Conservation (phyloP, 139 green algal genomes). For the Astrephomene gubernaculifera region DNA sequence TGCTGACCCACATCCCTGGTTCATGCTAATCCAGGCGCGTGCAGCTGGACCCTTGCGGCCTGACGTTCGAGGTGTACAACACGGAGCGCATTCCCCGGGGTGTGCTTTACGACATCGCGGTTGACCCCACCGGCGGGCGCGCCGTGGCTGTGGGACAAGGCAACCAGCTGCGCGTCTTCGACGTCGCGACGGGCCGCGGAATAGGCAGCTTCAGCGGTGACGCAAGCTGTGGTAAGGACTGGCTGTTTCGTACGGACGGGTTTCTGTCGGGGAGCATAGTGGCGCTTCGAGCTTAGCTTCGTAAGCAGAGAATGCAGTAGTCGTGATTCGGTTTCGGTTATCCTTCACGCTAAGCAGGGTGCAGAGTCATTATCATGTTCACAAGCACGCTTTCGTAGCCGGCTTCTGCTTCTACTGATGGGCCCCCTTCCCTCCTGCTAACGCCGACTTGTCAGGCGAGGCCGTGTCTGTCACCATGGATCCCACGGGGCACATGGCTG, state of each 20-base stretch:
- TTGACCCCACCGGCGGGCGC: conserved; percentile 50
- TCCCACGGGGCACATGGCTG: conserved; percentile 44
- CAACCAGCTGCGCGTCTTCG: conserved; percentile 58
- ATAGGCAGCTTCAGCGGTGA: conserved; percentile 17
- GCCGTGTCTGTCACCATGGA: conserved; percentile 59
- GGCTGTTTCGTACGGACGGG: no score
- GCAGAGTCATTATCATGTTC: no score
- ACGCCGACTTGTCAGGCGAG: conserved; percentile 44
- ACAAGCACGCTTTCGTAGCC: no score
- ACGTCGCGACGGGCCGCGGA: conserved; percentile 49
- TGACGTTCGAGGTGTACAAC: conserved; percentile 38
- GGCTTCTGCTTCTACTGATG: not conserved
- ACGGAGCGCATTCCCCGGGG: conserved; percentile 46
- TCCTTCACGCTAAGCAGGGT: no score
- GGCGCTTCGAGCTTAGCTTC: no score
- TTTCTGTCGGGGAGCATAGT: no score
- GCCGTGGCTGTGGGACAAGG: conserved; percentile 57
- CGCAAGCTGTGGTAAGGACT: not conserved
- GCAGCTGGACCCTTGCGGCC: conserved; percentile 9
- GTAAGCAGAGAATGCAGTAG: no score
- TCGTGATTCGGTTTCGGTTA: no score
- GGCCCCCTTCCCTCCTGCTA: not conserved
- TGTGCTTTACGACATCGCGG: conserved; percentile 64
- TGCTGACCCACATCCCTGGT: no score
- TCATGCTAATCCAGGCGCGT: conserved; percentile 20